Evolutionary conservation across 768 basidiomycete genomes (phyloP).

Genomic region (Tricholoma matsutake): DNA sequence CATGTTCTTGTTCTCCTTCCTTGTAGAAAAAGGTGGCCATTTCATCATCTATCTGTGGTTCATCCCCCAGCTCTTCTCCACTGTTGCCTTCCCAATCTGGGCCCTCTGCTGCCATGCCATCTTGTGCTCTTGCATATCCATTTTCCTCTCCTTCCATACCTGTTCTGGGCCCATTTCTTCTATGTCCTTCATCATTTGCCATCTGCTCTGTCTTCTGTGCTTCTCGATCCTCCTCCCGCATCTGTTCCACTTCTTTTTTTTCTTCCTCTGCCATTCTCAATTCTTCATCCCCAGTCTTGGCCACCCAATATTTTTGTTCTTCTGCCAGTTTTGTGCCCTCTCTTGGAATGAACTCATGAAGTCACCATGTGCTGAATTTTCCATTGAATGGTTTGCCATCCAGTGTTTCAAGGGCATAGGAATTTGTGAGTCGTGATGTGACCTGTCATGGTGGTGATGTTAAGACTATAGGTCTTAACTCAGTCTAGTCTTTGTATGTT

Average conservation of each 20-base stretch:
- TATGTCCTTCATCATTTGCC: background rate
- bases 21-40: background rate
- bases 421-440: background rate
- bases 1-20: background rate
- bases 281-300: background rate
- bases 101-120: background rate
- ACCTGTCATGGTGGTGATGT: slow-evolving; percentile 17
- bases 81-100: background rate
- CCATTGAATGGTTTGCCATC: background rate
- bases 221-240: background rate
- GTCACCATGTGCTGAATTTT: slow-evolving; percentile 15
- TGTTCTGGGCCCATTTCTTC: background rate
- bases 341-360: slow-evolving; percentile 21
- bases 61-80: background rate
- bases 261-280: background rate
- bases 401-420: background rate
- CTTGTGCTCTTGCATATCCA: background rate
- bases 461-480: too few relatives aligned
- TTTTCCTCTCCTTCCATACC: background rate
- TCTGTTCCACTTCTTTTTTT: background rate
- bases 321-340: too few relatives aligned
- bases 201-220: background rate
- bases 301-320: background rate
- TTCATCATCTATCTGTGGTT: background rate
- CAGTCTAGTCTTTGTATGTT: too few relatives aligned